phyloP scores from a whole-genome alignment of 2,329 filamentous ascomycete genomes.

The Plenodomus tracheiphilus region DNA sequence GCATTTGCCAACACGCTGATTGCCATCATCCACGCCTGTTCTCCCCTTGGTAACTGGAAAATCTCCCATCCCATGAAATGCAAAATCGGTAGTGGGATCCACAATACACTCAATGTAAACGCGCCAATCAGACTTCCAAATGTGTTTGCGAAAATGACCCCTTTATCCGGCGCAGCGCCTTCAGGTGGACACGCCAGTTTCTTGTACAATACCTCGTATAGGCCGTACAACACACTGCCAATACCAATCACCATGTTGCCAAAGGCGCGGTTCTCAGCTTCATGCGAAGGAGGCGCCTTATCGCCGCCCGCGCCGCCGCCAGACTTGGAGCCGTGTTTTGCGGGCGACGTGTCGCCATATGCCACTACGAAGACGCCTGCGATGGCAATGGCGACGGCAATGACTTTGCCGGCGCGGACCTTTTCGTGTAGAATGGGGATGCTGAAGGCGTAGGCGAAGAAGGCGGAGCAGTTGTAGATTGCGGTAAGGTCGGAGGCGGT shows the following conservation, averaged over 20 bases:
- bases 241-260: conserved; percentile 92
- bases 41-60: conserved; percentile 79
- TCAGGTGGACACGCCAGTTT: conserved; percentile 89
- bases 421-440: conserved; percentile 87
- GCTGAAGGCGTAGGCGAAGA: conserved; percentile 97
- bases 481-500: conserved; percentile 92
- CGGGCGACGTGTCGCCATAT: conserved; percentile 72
- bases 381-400: conserved; percentile 86
- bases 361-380: conserved; percentile 90
- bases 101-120: conserved; percentile 85
- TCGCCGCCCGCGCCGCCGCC: conserved; percentile 58
- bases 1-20: conserved; percentile 86
- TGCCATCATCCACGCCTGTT: conserved; percentile 77
- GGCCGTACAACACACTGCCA: conserved; percentile 88
- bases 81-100: conserved; percentile 86
- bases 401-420: conserved; percentile 78
- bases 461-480: conserved; percentile 98
- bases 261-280: conserved; percentile 69
- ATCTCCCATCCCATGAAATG: conserved; percentile 77
- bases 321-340: conserved; percentile 59
- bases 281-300: conserved; percentile 50
- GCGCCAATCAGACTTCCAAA: conserved; percentile 85
- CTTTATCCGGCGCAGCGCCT: conserved; percentile 79
- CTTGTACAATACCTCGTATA: conserved; percentile 98
- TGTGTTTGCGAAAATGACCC: conserved; percentile 92